Evolutionary conservation across 129 eudicot species (phyloP).

Genomic region (Flaveria sonorensis): DNA sequence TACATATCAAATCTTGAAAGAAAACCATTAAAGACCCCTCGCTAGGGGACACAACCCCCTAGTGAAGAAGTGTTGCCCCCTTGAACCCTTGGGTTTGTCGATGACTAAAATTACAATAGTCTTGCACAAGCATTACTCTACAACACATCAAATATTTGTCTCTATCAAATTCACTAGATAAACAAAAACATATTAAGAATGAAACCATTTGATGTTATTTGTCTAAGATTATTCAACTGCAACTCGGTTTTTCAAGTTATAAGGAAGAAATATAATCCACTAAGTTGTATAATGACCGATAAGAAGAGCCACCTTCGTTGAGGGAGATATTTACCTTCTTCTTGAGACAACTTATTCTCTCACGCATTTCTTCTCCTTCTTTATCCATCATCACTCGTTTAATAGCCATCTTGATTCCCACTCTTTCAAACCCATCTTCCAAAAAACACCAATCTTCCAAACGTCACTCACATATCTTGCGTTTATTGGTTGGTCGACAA

Average conservation of each 20-base stretch:
- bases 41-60: too few relatives aligned
- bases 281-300: constrained; percentile 24
- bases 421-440: constrained; percentile 39
- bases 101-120: too few relatives aligned
- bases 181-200: background rate
- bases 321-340: constrained; percentile 34
- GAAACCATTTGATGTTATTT: background rate
- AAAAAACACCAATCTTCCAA: constrained; percentile 49
- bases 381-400: constrained; percentile 40
- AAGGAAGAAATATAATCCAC: constrained; percentile 29
- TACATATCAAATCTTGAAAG: too few relatives aligned
- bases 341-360: constrained; percentile 29
- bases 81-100: too few relatives aligned
- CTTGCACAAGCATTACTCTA: too few relatives aligned
- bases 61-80: too few relatives aligned
- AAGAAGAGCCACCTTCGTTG: constrained; percentile 41
- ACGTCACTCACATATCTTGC: constrained; percentile 41
- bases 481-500: constrained; percentile 44
- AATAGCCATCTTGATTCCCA: constrained; percentile 32
- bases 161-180: too few relatives aligned
- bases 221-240: background rate
- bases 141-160: too few relatives aligned
- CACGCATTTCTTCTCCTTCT: constrained; percentile 42
- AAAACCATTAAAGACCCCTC: too few relatives aligned
- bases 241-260: background rate